Percentiles rank a stretch among this genome's conserved stretches.
Conservation (phyloP, 768 basidiomycete species). For the Hygrophorus pudorinus region DNA sequence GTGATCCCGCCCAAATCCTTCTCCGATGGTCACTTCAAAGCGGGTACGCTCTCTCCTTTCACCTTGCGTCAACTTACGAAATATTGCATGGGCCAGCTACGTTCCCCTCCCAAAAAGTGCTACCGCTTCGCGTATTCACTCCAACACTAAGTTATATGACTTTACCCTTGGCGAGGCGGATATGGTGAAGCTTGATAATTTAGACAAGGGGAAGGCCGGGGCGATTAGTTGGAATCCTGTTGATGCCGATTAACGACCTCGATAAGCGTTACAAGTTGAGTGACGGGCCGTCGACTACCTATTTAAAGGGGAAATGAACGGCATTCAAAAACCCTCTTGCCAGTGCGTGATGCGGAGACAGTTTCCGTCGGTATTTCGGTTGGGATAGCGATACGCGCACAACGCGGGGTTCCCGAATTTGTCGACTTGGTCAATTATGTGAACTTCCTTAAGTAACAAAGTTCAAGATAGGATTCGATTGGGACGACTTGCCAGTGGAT, state of each 20-base stretch:
- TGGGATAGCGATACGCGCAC: no score
- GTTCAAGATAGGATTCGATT: no score
- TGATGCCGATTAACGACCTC: constrained; percentile 27
- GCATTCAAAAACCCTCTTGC: no score
- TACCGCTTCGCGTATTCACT: constrained; percentile 56
- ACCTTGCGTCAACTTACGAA: neutral
- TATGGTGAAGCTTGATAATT: constrained; percentile 49
- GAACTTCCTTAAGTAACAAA: no score
- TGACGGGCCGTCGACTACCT: no score
- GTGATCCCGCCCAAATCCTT: constrained; percentile 69
- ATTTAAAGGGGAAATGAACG: no score
- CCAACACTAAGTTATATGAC: constrained; percentile 67
- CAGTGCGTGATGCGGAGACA: no score
- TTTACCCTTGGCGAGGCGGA: constrained; percentile 63
- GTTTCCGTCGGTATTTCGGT: no score
- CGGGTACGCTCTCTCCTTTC: constrained; percentile 35
- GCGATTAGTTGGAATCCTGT: constrained; percentile 83
- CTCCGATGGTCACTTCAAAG: constrained; percentile 87
- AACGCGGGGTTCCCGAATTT: no score
- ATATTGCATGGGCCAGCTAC: constrained; percentile 35
- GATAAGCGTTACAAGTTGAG: no score
- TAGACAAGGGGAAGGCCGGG: constrained; percentile 68
- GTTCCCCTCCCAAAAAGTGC: constrained; percentile 79
- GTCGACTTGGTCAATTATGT: no score
- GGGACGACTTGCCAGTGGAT: no score